Base-by-base conservation (phyloP, 106 monocot genomes). In the Allium sativum region DNA sequence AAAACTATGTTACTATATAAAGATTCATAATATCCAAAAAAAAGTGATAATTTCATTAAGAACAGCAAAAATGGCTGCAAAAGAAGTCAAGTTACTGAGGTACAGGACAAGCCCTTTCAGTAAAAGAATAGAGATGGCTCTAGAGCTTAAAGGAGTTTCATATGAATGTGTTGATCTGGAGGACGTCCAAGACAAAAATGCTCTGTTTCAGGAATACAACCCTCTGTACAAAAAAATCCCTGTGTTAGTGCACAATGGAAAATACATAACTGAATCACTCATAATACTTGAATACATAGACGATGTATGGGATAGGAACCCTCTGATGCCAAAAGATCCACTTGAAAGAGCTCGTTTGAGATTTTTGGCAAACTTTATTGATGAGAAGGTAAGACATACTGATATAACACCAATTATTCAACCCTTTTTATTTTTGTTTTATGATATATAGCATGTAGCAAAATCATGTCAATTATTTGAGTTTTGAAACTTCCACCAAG, bases 281-380 rank as follows among this genome's bases (percentile, higher is more conserved):
- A 57, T 57, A 12, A 57, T 57, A 22, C 56, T 57, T 12, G 59
- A 59, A 43, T 59, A 59, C 14, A 59, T 59, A 8, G 59, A 59
- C 1, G 58, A 58, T 40, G 9, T 10, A 58, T 58, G 19, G 22
- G n/a, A 19, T 15, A 19, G n/a, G 17, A 22, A 57, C 40, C 31
- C 56, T 57, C 21, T 57, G 9, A 19, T 57, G 56, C 56, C 56
- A 20, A 57, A 57, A 11, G 56, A 57, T 57, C 56, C 56, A 21
- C 22, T 9, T 21, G 56, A 57, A 57, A 21, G 56, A 17, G 56
- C 56, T 21, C 18, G 10, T n/a, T 20, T 14, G 1, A 20, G 56
- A 20, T 57, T 18, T 21, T 21, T 21, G 56, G 56, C 56, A 15
- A 57, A 57, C 20, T 57, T 57, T 31, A 57, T 57, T 31, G 56